Evolutionary conservation across 768 basidiomycete species (phyloP).

Genomic region (Boletus rubroflammeus): DNA sequence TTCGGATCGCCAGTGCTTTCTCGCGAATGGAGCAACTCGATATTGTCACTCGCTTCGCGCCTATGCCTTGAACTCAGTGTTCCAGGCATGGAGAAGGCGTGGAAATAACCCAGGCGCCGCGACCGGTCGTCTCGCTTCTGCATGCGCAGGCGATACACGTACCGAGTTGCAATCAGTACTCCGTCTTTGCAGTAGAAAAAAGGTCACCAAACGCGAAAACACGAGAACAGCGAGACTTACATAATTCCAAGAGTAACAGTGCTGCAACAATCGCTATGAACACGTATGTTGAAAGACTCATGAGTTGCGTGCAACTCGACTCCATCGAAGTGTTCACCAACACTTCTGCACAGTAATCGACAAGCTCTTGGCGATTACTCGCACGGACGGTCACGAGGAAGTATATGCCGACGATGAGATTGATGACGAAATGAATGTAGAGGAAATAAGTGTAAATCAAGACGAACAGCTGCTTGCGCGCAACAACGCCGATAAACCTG

Average conservation of each 20-base stretch:
- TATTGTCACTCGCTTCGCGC: conserved; percentile 26
- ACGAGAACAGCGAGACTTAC: conserved; percentile 36
- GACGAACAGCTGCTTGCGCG: conserved; percentile 59
- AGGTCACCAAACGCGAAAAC: background rate
- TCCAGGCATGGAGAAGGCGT: conserved; percentile 22
- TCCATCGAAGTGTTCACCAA: conserved; percentile 40
- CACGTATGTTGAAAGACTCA: conserved; percentile 41
- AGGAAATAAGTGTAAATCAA: conserved; percentile 54
- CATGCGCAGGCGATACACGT: conserved; percentile 47
- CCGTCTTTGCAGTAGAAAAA: conserved; percentile 38
- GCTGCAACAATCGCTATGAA: conserved; percentile 43
- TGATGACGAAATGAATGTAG: conserved; percentile 55
- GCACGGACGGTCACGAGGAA: conserved; percentile 48
- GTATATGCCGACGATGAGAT: conserved; percentile 49
- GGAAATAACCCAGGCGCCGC: conserved; percentile 32
- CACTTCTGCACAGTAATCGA: conserved; percentile 43
- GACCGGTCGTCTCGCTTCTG: conserved; percentile 45
- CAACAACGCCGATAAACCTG: conserved; percentile 62
- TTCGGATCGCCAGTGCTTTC: conserved; percentile 8
- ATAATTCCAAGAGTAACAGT: conserved; percentile 52
- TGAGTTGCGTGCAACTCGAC: conserved; percentile 42
- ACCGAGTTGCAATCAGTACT: conserved; percentile 50
- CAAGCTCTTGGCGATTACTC: conserved; percentile 41
- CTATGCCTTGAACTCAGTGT: conserved; percentile 10
- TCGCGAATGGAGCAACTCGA: conserved; percentile 25